Percentiles rank a stretch among this genome's conserved stretches.
Evolutionary conservation across 345 rosid genomes (phyloP).

Genomic region (Corymbia maculata): DNA sequence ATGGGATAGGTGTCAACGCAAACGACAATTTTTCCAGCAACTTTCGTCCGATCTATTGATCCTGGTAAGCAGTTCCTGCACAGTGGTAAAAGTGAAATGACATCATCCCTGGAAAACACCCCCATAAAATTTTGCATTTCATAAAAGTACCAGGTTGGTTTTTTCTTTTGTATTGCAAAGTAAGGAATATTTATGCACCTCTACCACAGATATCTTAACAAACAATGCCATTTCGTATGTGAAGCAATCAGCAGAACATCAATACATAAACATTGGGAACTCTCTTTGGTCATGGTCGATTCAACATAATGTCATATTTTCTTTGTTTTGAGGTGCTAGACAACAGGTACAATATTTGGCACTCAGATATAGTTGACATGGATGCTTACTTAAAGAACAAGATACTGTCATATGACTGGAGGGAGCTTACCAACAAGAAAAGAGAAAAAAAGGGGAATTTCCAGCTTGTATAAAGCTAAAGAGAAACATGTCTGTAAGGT

Average conservation of each 20-base stretch:
- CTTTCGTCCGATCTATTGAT: slow-evolving; percentile 53
- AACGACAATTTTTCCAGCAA: slow-evolving; percentile 46
- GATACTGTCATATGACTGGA: neutral
- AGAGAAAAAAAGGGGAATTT: neutral
- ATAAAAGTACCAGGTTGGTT: neutral
- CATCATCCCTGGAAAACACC: neutral
- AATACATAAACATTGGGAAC: neutral
- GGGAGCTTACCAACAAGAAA: neutral
- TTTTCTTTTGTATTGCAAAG: neutral
- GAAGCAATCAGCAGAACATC: neutral
- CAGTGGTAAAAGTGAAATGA: neutral
- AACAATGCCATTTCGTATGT: neutral
- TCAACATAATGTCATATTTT: neutral
- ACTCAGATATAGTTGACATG: neutral
- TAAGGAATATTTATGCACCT: neutral
- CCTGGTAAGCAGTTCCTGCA: slow-evolving; percentile 63
- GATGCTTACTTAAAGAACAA: neutral
- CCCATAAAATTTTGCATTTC: neutral
- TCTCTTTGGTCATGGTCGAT: neutral
- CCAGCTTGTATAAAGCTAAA: neutral
- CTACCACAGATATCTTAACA: neutral
- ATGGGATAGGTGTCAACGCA: slow-evolving; percentile 27
- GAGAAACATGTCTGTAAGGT: neutral
- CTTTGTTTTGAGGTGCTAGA: neutral
- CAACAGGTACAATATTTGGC: neutral